Conservation (phyloP, 2,329 filamentous ascomycete species). For the Berkeleyomyces basicola region DNA sequence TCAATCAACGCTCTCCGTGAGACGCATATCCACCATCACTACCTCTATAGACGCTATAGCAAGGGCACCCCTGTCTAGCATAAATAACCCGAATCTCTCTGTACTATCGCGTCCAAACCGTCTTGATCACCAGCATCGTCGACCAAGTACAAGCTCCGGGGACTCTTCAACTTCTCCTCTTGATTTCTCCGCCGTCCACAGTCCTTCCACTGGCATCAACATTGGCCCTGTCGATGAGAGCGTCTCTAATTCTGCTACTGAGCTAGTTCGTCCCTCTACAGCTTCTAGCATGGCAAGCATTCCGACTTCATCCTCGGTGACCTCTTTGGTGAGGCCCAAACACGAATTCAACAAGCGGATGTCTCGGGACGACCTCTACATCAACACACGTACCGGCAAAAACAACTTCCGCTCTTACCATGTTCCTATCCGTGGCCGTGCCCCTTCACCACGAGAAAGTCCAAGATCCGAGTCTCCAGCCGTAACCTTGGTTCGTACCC, state of each 20-base stretch:
- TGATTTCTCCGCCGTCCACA: not conserved
- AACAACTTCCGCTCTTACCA: slow-evolving; percentile 25
- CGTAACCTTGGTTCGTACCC: slow-evolving; percentile 23
- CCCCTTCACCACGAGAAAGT: slow-evolving; percentile 28
- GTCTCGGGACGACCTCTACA: slow-evolving; percentile 28
- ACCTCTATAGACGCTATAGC: not conserved
- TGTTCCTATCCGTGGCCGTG: slow-evolving; percentile 25
- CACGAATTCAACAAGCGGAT: slow-evolving; percentile 22
- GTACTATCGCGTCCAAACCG: not conserved
- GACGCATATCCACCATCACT: not conserved
- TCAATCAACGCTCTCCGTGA: not conserved
- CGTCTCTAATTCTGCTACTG: not conserved
- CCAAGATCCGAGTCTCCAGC: slow-evolving; percentile 21
- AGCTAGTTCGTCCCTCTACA: slow-evolving; percentile 1
- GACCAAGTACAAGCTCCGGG: slow-evolving; percentile 1
- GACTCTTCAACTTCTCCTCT: not conserved
- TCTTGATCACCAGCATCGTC: not conserved
- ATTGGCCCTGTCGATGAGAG: not conserved
- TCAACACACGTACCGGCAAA: slow-evolving; percentile 19
- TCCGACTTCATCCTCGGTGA: slow-evolving; percentile 9
- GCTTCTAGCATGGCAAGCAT: slow-evolving; percentile 7
- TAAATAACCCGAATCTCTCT: not conserved
- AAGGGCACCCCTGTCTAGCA: not conserved
- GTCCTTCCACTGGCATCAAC: not conserved
- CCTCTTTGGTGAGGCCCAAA: slow-evolving; percentile 7